A percentile compares a stretch with the other conserved stretches of the same genome.
Evolutionary conservation across 1,284 basidiomycete species (phyloP).

Genomic region (Neolentinus lepideus): DNA sequence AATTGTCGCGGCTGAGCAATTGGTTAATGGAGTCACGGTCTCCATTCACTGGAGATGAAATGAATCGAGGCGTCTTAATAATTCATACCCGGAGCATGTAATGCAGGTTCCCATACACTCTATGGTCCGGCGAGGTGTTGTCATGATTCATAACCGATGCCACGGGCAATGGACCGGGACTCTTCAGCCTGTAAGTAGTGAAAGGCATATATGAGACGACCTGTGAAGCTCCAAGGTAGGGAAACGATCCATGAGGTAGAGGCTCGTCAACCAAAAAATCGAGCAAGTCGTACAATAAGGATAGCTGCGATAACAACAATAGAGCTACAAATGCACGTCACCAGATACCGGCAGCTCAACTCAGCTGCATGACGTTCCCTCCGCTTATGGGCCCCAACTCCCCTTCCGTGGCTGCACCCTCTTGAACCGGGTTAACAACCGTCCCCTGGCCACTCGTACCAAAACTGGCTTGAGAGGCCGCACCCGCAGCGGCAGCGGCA

Average conservation of each 20-base stretch:
- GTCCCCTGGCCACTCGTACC: slow-evolving; percentile 53
- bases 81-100: too few species aligned
- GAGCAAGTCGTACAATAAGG: background rate
- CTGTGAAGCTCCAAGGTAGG: too few species aligned
- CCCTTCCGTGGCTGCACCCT: slow-evolving; percentile 15
- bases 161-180: too few species aligned
- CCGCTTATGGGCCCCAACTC: background rate
- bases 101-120: too few species aligned
- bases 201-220: too few species aligned
- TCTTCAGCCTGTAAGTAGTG: too few species aligned
- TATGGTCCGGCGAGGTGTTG: too few species aligned
- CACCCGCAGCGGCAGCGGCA: slow-evolving; percentile 10
- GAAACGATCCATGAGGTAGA: background rate
- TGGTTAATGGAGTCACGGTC: too few species aligned
- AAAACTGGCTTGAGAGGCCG: slow-evolving; percentile 29
- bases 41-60: too few species aligned
- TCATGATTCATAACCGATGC: too few species aligned
- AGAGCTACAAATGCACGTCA: background rate
- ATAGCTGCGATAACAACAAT: background rate
- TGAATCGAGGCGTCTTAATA: too few species aligned
- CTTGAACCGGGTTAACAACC: slow-evolving; percentile 42
- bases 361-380: background rate
- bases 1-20: too few species aligned
- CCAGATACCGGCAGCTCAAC: background rate
- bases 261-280: background rate